Conservation (phyloP, 106 monocot species). For the Posidonia australis region DNA sequence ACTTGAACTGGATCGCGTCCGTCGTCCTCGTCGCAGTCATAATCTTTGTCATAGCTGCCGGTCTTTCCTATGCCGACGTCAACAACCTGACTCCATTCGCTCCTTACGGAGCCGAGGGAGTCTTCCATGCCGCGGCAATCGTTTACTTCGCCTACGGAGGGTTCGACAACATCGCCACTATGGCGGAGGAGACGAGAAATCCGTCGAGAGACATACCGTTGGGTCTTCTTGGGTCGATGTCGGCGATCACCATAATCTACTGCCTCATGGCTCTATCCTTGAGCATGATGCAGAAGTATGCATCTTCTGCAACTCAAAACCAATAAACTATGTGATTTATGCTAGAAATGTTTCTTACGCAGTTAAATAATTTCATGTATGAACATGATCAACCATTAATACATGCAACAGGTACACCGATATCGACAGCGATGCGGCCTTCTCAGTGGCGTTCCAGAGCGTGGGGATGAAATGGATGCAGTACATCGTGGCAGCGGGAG, state of each 20-base stretch:
- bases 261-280: slow-evolving; percentile 7
- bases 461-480: slow-evolving; percentile 7
- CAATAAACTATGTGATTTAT: too few species aligned
- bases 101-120: slow-evolving; percentile 7
- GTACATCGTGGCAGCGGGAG: slow-evolving; percentile 2
- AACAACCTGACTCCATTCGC: slow-evolving; percentile 3
- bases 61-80: not conserved
- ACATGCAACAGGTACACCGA: slow-evolving; percentile 9
- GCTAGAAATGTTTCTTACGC: too few species aligned
- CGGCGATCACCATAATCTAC: slow-evolving; percentile 9
- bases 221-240: slow-evolving; percentile 6
- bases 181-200: slow-evolving; percentile 15
- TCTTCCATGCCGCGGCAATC: slow-evolving; percentile 4
- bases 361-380: too few species aligned
- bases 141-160: slow-evolving; percentile 13
- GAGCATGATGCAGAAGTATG: slow-evolving; percentile 10
- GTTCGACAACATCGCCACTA: slow-evolving; percentile 6
- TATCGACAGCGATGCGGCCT: slow-evolving; percentile 10
- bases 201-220: slow-evolving; percentile 6
- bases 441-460: slow-evolving; percentile 5
- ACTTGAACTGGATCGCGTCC: slow-evolving; percentile 10
- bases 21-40: not conserved
- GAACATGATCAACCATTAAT: too few species aligned
- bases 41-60: slow-evolving; percentile 5
- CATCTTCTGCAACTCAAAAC: too few species aligned